Percentiles rank a stretch among this genome's conserved stretches.
Conservation (phyloP, 139 green algal genomes). For the Haematococcus sp. region DNA sequence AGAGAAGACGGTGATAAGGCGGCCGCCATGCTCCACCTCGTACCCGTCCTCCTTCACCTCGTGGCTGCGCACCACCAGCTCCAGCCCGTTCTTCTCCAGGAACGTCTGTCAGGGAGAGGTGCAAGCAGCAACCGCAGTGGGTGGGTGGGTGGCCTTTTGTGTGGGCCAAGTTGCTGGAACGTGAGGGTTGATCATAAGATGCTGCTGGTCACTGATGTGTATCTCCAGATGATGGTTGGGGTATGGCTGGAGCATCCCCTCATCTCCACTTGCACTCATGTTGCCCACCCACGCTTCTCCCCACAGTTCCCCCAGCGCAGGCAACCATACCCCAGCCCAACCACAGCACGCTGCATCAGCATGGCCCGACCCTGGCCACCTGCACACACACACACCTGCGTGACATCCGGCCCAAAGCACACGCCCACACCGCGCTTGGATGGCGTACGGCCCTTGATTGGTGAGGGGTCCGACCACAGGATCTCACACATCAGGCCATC, state of each 20-base stretch:
- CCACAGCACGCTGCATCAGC: too few relatives aligned
- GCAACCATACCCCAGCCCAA: too few relatives aligned
- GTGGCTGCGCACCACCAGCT: conserved; percentile 84
- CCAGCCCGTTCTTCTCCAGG: conserved; percentile 83
- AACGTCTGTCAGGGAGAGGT: conserved; percentile 47
- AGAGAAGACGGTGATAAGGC: conserved; percentile 92
- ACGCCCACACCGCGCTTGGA: conserved; percentile 93
- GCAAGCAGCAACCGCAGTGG: conserved; percentile 40
- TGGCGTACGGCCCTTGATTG: conserved; percentile 61
- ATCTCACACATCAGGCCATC: conserved; percentile 96
- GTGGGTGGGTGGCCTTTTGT: neutral
- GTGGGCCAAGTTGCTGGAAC: too few relatives aligned
- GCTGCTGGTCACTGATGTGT: too few relatives aligned
- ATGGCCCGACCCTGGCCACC: too few relatives aligned
- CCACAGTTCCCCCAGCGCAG: too few relatives aligned
- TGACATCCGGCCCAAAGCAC: conserved; percentile 49
- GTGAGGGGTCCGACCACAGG: conserved; percentile 92
- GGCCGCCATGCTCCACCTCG: conserved; percentile 89
- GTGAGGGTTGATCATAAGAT: too few relatives aligned
- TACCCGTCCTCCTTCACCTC: conserved; percentile 97
- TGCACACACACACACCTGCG: too few relatives aligned
- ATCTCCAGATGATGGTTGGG: too few relatives aligned
- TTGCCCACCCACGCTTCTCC: too few relatives aligned
- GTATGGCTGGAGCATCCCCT: too few relatives aligned
- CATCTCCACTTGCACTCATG: too few relatives aligned